Evolutionary conservation across 2,329 filamentous ascomycete species (phyloP).

Genomic region (Colletotrichum salicis): DNA sequence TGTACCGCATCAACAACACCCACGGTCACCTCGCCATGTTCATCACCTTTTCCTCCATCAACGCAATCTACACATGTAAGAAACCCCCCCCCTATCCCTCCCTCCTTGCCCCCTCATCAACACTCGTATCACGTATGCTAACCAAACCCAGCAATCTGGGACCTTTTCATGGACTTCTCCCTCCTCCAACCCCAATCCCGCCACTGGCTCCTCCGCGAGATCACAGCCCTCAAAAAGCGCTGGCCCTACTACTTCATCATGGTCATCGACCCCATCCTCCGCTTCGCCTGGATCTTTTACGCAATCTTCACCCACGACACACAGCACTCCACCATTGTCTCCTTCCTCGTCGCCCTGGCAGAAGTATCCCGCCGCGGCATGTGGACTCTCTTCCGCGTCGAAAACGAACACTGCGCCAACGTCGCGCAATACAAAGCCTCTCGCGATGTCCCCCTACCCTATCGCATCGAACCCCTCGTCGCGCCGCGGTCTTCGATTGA

Average conservation of each 20-base stretch:
- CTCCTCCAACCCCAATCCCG: constrained; percentile 81
- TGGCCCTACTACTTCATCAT: constrained; percentile 92
- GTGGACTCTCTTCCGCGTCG: constrained; percentile 93
- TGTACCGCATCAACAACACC: constrained; percentile 80
- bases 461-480: constrained; percentile 67
- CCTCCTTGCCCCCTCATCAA: too few species aligned
- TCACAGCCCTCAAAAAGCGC: constrained; percentile 79
- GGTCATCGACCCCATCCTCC: constrained; percentile 81
- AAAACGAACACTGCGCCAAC: constrained; percentile 97
- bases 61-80: constrained; percentile 83
- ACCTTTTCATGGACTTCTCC: constrained; percentile 95
- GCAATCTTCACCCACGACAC: constrained; percentile 81
- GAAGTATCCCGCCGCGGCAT: constrained; percentile 88
- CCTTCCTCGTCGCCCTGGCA: constrained; percentile 80
- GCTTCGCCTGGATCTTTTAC: constrained; percentile 96
- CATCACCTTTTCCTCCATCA: constrained; percentile 82
- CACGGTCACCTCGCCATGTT: constrained; percentile 74
- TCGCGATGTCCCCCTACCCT: constrained; percentile 87
- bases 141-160: constrained; percentile 77
- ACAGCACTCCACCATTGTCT: constrained; percentile 85
- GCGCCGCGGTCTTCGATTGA: constrained; percentile 43
- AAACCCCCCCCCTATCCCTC: constrained; percentile 28
- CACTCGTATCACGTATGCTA: neutral
- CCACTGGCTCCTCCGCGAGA: constrained; percentile 76
- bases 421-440: constrained; percentile 90